phyloP scores from a whole-genome alignment of 2,329 filamentous ascomycete genomes.

The Colletotrichum spinosum region DNA sequence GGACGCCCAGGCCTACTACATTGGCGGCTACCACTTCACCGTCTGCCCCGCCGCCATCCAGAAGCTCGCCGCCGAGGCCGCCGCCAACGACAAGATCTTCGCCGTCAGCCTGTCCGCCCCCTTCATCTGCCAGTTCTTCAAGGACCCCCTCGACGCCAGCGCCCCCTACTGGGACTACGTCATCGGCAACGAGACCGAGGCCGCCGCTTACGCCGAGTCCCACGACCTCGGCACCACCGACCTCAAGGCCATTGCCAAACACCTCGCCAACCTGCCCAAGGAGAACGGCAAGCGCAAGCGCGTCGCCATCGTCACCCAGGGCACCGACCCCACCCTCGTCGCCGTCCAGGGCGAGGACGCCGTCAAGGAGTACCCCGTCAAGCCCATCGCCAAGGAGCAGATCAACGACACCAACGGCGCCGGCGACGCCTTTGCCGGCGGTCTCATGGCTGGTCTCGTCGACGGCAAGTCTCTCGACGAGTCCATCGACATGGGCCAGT shows the following conservation, averaged over 20 bases:
- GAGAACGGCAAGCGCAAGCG: conserved; percentile 87
- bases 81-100: conserved; percentile 89
- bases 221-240: conserved; percentile 81
- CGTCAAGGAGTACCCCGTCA: conserved; percentile 83
- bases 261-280: conserved; percentile 91
- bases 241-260: conserved; percentile 85
- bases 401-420: conserved; percentile 98
- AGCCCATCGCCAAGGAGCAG: conserved; percentile 78
- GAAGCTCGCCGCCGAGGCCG: conserved; percentile 91
- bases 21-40: conserved; percentile 97
- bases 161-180: conserved; percentile 95
- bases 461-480: conserved; percentile 84
- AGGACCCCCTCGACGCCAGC: conserved; percentile 88
- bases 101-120: conserved; percentile 93
- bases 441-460: conserved; percentile 90
- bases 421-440: conserved; percentile 95
- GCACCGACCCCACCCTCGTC: conserved; percentile 89
- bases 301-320: conserved; percentile 93
- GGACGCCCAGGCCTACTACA: conserved; percentile 88
- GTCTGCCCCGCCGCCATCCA: conserved; percentile 92
- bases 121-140: conserved; percentile 98
- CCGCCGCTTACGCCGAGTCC: conserved; percentile 84
- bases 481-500: conserved; percentile 92
- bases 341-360: conserved; percentile 78
- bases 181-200: conserved; percentile 97